phyloP scores from a whole-genome alignment of 1,284 basidiomycete species.

The Trametes hirsuta region DNA sequence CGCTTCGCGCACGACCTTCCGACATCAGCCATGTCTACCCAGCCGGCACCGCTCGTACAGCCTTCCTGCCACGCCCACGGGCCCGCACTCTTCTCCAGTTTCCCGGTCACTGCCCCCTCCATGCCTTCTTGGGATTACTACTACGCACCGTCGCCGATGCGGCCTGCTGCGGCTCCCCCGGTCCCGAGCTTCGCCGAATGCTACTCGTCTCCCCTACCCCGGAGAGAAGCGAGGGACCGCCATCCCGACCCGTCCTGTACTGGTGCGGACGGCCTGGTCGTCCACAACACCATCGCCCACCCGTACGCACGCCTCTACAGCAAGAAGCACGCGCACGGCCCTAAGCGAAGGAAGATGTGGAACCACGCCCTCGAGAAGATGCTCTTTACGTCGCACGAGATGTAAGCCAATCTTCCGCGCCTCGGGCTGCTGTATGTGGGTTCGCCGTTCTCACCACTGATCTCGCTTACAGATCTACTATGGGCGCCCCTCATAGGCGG shows the following conservation, averaged over 20 bases:
- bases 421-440: background rate
- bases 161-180: no score
- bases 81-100: no score
- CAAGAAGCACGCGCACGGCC: slow-evolving; percentile 54
- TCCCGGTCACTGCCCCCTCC: no score
- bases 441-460: background rate
- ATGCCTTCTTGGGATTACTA: no score
- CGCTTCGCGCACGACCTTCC: no score
- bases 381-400: slow-evolving; percentile 65
- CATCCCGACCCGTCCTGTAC: slow-evolving; percentile 4
- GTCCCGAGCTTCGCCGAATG: no score
- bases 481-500: slow-evolving; percentile 58
- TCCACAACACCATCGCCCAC: slow-evolving; percentile 49
- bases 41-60: no score
- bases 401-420: slow-evolving; percentile 44
- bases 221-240: slow-evolving; percentile 1
- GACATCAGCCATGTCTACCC: no score
- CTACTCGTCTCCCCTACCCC: background rate
- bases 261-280: slow-evolving; percentile 12
- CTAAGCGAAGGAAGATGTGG: slow-evolving; percentile 71
- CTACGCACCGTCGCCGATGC: no score
- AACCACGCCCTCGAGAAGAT: slow-evolving; percentile 73
- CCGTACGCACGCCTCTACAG: slow-evolving; percentile 67
- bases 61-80: no score
- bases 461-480: slow-evolving; percentile 49